Conservation (phyloP, 176 grass and related monocot genomes). For the Typha latifolia region DNA sequence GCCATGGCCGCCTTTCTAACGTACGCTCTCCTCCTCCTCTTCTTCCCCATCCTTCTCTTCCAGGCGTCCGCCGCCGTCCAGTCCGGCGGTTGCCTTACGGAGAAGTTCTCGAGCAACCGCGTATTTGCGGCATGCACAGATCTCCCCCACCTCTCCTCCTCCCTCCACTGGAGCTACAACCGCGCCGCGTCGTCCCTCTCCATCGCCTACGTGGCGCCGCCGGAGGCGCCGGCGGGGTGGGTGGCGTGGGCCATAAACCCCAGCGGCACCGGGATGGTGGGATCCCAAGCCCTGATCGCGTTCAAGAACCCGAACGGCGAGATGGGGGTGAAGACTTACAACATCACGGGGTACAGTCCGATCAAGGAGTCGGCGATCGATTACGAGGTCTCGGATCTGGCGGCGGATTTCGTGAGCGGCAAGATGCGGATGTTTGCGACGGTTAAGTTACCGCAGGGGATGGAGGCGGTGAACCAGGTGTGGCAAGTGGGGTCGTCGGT, state of each 20-base stretch:
- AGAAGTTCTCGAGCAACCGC: conserved; percentile 32
- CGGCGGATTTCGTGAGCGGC: conserved; percentile 21
- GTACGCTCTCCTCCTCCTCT: conserved; percentile 8
- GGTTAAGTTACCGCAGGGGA: conserved; percentile 8
- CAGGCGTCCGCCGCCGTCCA: conserved; percentile 1
- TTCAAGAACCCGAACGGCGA: conserved; percentile 10
- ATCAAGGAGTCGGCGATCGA: conserved; percentile 25
- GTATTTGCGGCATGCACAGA: conserved; percentile 45
- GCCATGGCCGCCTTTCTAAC: not conserved
- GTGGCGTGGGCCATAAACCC: conserved; percentile 75
- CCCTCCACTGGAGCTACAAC: conserved; percentile 63
- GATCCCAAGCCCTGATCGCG: conserved; percentile 50
- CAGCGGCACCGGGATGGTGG: conserved; percentile 26
- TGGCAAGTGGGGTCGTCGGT: conserved; percentile 49
- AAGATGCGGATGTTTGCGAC: conserved; percentile 22
- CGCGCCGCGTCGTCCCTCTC: conserved; percentile 22
- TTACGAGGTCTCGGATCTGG: conserved; percentile 28
- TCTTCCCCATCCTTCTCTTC: conserved; percentile 6
- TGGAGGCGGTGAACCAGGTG: conserved; percentile 32
- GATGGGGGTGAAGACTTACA: conserved; percentile 43
- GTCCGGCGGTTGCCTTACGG: conserved; percentile 12
- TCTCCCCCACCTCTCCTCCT: conserved; percentile 40
- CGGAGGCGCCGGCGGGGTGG: conserved; percentile 41
- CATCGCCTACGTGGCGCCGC: conserved; percentile 48
- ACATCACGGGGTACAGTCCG: conserved; percentile 35